Evolutionary conservation across 108 stramenopile genomes (phyloP).

Genomic region (Parmales sp.): DNA sequence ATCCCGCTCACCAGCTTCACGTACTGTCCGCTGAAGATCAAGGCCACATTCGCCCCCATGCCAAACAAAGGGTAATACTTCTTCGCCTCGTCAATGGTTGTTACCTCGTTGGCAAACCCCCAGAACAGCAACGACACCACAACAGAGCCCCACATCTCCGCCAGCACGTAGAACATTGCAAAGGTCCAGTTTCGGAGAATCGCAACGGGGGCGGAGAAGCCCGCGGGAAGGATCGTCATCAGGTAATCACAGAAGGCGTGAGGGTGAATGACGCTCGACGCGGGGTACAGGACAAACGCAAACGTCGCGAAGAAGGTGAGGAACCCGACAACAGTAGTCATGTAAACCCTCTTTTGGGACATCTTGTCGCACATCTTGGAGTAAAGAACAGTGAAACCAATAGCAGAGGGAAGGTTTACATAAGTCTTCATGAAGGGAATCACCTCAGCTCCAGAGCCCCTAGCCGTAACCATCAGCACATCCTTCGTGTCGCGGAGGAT

Average conservation of each 20-base stretch:
- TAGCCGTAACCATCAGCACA: conserved; percentile 77
- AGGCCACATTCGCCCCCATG: conserved; percentile 85
- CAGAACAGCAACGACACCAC: conserved; percentile 92
- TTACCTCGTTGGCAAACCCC: conserved; percentile 95
- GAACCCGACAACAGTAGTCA: conserved; percentile 75
- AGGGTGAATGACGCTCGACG: conserved; percentile 66
- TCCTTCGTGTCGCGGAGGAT: conserved; percentile 93
- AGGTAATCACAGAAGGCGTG: conserved; percentile 71
- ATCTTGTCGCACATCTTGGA: conserved; percentile 66
- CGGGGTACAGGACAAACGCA: conserved; percentile 78
- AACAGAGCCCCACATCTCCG: conserved; percentile 97
- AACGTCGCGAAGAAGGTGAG: conserved; percentile 79
- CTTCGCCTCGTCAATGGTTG: conserved; percentile 88
- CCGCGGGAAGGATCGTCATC: conserved; percentile 48
- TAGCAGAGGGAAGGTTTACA: conserved; percentile 77
- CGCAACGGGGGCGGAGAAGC: conserved; percentile 64
- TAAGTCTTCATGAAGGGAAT: conserved; percentile 97
- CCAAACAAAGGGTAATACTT: conserved; percentile 96
- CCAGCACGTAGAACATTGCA: conserved; percentile 90
- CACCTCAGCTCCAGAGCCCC: conserved; percentile 79
- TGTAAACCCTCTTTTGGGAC: conserved; percentile 81
- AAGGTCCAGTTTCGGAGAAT: conserved; percentile 91
- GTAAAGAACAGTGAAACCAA: conserved; percentile 80
- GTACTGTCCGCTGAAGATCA: conserved; percentile 92
- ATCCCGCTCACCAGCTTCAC: conserved; percentile 76